Conservation (phyloP, 257 asterid species). For the Solanum clarkiae region DNA sequence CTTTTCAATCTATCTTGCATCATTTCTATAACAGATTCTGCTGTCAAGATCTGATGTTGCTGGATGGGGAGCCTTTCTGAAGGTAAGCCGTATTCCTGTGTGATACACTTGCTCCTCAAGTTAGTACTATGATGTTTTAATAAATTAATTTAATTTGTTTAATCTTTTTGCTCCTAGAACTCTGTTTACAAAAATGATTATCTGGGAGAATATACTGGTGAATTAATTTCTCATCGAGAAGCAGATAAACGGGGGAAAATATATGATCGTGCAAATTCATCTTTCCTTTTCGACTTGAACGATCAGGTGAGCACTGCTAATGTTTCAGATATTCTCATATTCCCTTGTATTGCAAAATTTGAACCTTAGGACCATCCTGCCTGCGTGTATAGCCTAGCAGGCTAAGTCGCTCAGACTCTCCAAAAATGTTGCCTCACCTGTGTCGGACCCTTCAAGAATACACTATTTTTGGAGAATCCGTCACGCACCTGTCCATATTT, state of each 20-base stretch:
- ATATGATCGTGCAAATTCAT: conserved; percentile 85
- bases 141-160: neutral
- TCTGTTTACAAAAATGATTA: conserved; percentile 83
- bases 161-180: conserved; percentile 29
- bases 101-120: neutral
- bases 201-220: conserved; percentile 97
- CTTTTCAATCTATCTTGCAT: neutral
- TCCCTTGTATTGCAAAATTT: neutral
- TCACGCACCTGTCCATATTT: too few relatives aligned
- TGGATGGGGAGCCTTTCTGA: conserved; percentile 98
- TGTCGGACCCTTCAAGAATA: too few relatives aligned
- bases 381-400: neutral
- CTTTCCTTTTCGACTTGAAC: conserved; percentile 88
- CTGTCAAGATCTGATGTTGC: conserved; percentile 79
- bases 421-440: too few relatives aligned
- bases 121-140: neutral
- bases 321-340: neutral
- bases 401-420: too few relatives aligned
- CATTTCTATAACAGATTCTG: conserved; percentile 40
- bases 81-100: conserved; percentile 29
- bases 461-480: too few relatives aligned
- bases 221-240: conserved; percentile 84
- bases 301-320: conserved; percentile 47
- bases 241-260: conserved; percentile 97
- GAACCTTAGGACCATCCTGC: neutral